A percentile compares a stretch with the other conserved stretches of the same genome.
Evolutionary conservation across 305 asterid genomes (phyloP).

Genomic region (Fraxinus xanthoxyloides): DNA sequence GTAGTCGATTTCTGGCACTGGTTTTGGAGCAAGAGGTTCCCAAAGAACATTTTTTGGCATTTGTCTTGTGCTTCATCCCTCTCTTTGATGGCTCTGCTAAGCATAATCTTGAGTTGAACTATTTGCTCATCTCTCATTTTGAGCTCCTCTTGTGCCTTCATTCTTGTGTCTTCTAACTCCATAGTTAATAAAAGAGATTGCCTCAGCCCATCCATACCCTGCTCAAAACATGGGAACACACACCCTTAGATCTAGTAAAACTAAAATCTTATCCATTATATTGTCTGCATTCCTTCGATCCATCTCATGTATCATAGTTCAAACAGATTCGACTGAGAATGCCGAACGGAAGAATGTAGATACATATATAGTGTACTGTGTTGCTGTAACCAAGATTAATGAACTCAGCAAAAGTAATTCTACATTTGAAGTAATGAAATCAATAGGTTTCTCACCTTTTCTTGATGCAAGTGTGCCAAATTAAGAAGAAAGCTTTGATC

Average conservation of each 20-base stretch:
- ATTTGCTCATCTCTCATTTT: conserved; percentile 44
- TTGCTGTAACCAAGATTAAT: background rate
- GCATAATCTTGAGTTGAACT: conserved; percentile 42
- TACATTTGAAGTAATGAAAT: background rate
- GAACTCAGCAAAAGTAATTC: background rate
- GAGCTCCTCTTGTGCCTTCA: conserved; percentile 49
- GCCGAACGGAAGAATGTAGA: background rate
- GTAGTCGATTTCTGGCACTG: conserved; percentile 35
- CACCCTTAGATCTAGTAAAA: background rate
- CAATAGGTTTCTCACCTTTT: conserved; percentile 45
- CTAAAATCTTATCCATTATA: background rate
- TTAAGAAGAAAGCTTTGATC: conserved; percentile 55
- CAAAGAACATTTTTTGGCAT: conserved; percentile 29
- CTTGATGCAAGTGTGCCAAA: conserved; percentile 61
- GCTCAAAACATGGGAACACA: background rate
- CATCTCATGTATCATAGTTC: background rate
- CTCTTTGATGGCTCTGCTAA: conserved; percentile 36
- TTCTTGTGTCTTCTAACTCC: conserved; percentile 45
- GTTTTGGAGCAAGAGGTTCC: conserved; percentile 49
- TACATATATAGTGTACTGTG: background rate
- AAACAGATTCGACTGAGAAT: background rate
- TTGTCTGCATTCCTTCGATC: background rate
- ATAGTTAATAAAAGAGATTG: conserved; percentile 37
- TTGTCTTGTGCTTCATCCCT: conserved; percentile 41
- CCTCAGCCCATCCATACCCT: conserved; percentile 56